A percentile compares a stretch with the other conserved stretches of the same genome.
phyloP scores from a whole-genome alignment of 2,329 filamentous ascomycete genomes.

The Trichoderma sp. region DNA sequence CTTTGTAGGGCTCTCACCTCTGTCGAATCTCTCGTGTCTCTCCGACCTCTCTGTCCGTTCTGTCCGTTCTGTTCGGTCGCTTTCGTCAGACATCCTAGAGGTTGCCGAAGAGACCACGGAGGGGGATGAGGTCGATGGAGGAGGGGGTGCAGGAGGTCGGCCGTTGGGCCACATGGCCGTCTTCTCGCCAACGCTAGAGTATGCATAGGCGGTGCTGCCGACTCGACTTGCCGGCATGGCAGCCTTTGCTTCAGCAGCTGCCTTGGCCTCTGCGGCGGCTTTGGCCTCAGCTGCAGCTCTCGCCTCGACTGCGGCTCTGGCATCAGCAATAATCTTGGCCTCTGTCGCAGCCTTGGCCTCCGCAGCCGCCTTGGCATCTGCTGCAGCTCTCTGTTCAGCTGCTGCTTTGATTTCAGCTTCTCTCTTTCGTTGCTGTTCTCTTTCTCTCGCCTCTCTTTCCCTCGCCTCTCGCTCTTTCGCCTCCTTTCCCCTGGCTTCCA shows the following conservation, averaged over 20 bases:
- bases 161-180: constrained; percentile 68
- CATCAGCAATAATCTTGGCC: constrained; percentile 40
- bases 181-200: constrained; percentile 64
- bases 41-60: not conserved
- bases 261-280: not conserved
- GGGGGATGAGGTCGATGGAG: constrained; percentile 23
- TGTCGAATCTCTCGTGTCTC: not conserved
- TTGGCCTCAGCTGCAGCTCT: constrained; percentile 16
- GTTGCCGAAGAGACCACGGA: constrained; percentile 9
- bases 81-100: constrained; percentile 11
- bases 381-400: constrained; percentile 28
- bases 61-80: not conserved
- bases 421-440: constrained; percentile 34
- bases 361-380: constrained; percentile 39
- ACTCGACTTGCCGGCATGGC: constrained; percentile 35
- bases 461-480: constrained; percentile 35
- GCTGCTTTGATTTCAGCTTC: constrained; percentile 6
- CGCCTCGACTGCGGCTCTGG: constrained; percentile 17
- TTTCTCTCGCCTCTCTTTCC: constrained; percentile 34
- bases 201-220: constrained; percentile 57
- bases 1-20: constrained; percentile 14
- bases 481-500: constrained; percentile 39
- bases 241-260: constrained; percentile 28
- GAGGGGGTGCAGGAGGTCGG: constrained; percentile 42
- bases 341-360: constrained; percentile 39